Evolutionary conservation across 2,329 filamentous ascomycete genomes (phyloP).

Genomic region (Bisporella sp.): DNA sequence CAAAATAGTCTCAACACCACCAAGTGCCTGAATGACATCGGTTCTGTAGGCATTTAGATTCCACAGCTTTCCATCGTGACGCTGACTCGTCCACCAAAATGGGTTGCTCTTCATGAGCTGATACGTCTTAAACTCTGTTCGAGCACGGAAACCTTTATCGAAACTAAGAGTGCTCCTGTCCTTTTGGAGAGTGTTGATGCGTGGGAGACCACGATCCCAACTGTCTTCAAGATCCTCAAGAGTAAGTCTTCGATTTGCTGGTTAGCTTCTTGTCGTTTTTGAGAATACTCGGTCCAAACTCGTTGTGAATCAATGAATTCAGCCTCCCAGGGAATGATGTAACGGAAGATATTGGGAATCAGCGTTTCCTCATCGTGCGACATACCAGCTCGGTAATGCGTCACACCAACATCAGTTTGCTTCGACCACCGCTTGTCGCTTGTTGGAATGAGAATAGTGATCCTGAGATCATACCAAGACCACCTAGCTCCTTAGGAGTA

Average conservation of each 20-base stretch:
- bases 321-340: slow-evolving; percentile 98
- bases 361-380: slow-evolving; percentile 95
- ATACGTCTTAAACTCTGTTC: slow-evolving; percentile 97
- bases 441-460: slow-evolving; percentile 92
- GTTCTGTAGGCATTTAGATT: slow-evolving; percentile 93
- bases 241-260: slow-evolving; percentile 94
- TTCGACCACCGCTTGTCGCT: slow-evolving; percentile 98
- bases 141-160: slow-evolving; percentile 93
- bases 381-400: slow-evolving; percentile 96
- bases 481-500: slow-evolving; percentile 94
- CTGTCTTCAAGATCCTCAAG: slow-evolving; percentile 96
- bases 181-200: slow-evolving; percentile 98
- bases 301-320: slow-evolving; percentile 99
- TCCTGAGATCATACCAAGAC: slow-evolving; percentile 96
- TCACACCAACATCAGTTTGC: slow-evolving; percentile 95
- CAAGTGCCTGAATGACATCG: slow-evolving; percentile 86
- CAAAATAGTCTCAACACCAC: slow-evolving; percentile 95
- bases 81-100: slow-evolving; percentile 98
- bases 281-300: slow-evolving; percentile 98
- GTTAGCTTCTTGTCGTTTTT: slow-evolving; percentile 94
- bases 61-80: slow-evolving; percentile 96
- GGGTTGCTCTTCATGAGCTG: slow-evolving; percentile 99
- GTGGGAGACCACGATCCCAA: slow-evolving; percentile 94
- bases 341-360: slow-evolving; percentile 98
- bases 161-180: slow-evolving; percentile 95